Evolutionary conservation across 305 asterid species (phyloP).

Genomic region (Rubia balearica): DNA sequence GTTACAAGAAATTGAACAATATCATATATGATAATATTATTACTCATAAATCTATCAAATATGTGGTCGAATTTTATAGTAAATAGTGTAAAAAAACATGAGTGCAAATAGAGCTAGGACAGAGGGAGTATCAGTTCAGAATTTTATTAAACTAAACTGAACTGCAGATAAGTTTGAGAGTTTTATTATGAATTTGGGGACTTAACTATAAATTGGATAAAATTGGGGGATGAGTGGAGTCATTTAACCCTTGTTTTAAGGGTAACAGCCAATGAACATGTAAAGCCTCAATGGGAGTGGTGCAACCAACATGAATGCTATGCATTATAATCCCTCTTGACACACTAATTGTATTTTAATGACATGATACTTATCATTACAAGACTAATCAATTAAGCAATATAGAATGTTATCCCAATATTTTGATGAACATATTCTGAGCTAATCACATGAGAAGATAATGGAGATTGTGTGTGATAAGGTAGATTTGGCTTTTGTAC

Average conservation of each 20-base stretch:
- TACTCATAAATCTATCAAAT: no score
- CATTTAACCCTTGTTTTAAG: not conserved
- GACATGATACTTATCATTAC: not conserved
- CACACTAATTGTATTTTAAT: not conserved
- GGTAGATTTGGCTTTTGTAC: conserved; percentile 6
- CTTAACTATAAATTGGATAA: not conserved
- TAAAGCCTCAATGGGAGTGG: conserved; percentile 15
- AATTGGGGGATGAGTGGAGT: not conserved
- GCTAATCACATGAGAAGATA: conserved; percentile 16
- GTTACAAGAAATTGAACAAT: no score
- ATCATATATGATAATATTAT: no score
- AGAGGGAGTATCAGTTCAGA: no score
- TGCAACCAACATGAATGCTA: conserved; percentile 14
- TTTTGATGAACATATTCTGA: conserved; percentile 19
- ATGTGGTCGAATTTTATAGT: no score
- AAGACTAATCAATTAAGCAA: conserved; percentile 7
- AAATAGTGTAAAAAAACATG: no score
- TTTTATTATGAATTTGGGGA: not conserved
- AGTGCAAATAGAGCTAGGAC: no score
- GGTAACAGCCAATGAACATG: conserved; percentile 3
- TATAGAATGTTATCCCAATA: conserved; percentile 15
- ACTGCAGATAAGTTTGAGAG: no score
- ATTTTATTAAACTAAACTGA: no score
- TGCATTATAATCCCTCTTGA: conserved; percentile 10
- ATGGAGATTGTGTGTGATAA: conserved; percentile 20